Evolutionary conservation across 176 grass and related monocot genomes (phyloP), one percentile per base, ranked within the genome.

Genomic region (Juncus inflexus): DNA sequence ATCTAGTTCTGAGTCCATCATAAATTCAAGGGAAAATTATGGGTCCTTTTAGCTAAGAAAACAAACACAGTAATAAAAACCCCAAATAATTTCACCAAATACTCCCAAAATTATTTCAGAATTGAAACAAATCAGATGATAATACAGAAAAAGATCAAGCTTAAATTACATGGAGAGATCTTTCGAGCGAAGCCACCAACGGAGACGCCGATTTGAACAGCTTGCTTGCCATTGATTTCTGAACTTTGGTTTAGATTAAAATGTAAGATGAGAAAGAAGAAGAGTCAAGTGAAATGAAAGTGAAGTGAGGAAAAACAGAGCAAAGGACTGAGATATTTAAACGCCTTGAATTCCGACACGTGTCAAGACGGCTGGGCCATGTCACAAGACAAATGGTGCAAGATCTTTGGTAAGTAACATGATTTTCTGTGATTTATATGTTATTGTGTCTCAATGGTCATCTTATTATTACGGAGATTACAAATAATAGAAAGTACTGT

Each of bases 201-300:
- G 67, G 67, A 16, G 67, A 71, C 6, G 37, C 10, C 8, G n/a
- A 40, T 12, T 40, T 35, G 8, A 71, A 16, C 9, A 58, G 14
- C 8, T 59, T 71, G 37, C 37, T 58, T n/a, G 67, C 67, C 67
- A 71, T 71, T 9, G 28, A 70, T 10, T 58, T 57, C 66, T 42
- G 11, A n/a, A 71, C 11, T 70, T 59, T 42, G 19, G 3, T 12
- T 28, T 47, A 0, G 1, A 57, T 16, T 58, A 40, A 19, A 7
- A 58, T 56, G 6, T 13, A 49, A 56, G 54, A 40, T 52, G 7
- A 4, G 14, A 54, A 28, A 39, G 51, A 41, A 14, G 38, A 35
- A 56, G 35, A 69, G 66, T 42, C 51, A 69, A 69, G 64, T 15
- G 15, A 52, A 53, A 42, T 47, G 40, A 11, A 37, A 51, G 11